These are phyloP conservation scores for Cyphellophora attinorum DNA, from an alignment of 2,329 filamentous ascomycete genomes.

Conservation along the genomic window DNA sequence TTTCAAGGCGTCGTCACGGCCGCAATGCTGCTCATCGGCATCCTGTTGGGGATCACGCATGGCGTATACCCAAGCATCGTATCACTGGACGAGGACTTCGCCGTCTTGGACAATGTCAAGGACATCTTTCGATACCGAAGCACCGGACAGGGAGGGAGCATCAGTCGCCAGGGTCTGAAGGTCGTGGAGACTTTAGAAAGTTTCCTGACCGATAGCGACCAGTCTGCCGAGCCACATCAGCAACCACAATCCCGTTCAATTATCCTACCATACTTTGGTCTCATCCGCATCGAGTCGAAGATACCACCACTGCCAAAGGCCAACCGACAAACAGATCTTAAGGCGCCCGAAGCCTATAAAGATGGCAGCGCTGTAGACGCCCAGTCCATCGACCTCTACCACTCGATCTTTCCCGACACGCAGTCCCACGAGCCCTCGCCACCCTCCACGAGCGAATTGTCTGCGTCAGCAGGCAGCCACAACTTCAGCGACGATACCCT, in stretches of 20 bases:
- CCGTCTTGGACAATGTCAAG: constrained; percentile 13
- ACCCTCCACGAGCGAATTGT: background rate
- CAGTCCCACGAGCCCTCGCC: background rate
- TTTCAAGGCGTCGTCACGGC: constrained; percentile 15
- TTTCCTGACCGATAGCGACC: constrained; percentile 10
- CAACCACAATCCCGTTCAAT: constrained; percentile 5
- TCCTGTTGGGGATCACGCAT: constrained; percentile 7
- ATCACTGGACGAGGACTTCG: constrained; percentile 10
- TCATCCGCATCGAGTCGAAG: background rate
- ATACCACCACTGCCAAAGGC: background rate
- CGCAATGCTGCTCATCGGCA: constrained; percentile 14
- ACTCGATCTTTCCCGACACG: constrained; percentile 1
- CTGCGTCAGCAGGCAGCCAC: background rate
- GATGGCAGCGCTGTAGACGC: background rate
- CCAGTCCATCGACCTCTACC: constrained; percentile 1
- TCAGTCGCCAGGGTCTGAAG: constrained; percentile 14
- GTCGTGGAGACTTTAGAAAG: constrained; percentile 14
- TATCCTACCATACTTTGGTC: constrained; percentile 16
- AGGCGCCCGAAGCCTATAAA: background rate
- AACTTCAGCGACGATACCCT: background rate
- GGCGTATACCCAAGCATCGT: background rate
- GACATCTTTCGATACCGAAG: constrained; percentile 17
- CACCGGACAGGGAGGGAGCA: constrained; percentile 11
- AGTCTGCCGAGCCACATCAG: constrained; percentile 3
- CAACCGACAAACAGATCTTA: background rate